Evolutionary conservation across 2,329 filamentous ascomycete genomes (phyloP).

Genomic region (Botrytis byssoidea): DNA sequence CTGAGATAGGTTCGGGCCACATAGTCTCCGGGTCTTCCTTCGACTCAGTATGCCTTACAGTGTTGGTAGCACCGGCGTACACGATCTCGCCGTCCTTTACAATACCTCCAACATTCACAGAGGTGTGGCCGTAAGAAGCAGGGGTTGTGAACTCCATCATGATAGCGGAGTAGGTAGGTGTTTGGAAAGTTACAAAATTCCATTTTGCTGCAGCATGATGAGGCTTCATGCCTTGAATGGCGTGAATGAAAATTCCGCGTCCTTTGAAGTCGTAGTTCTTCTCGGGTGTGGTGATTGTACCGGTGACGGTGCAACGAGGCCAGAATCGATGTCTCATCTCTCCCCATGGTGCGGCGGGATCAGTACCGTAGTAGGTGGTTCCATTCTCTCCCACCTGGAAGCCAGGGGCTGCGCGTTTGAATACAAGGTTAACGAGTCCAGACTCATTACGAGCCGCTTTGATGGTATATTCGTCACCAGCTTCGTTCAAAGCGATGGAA

Average conservation of each 20-base stretch:
- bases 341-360: slow-evolving; percentile 87
- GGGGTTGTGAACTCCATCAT: slow-evolving; percentile 97
- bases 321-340: slow-evolving; percentile 91
- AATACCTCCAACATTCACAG: slow-evolving; percentile 80
- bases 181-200: slow-evolving; percentile 94
- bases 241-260: slow-evolving; percentile 75
- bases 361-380: slow-evolving; percentile 80
- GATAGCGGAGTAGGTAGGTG: slow-evolving; percentile 79
- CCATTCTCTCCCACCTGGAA: slow-evolving; percentile 85
- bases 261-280: slow-evolving; percentile 81
- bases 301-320: slow-evolving; percentile 81
- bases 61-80: slow-evolving; percentile 64
- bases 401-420: slow-evolving; percentile 73
- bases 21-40: slow-evolving; percentile 74
- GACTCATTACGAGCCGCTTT: slow-evolving; percentile 83
- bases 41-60: slow-evolving; percentile 67
- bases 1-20: slow-evolving; percentile 81
- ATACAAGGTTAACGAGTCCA: slow-evolving; percentile 79
- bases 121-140: slow-evolving; percentile 82
- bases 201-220: slow-evolving; percentile 90
- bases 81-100: slow-evolving; percentile 79
- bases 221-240: slow-evolving; percentile 97
- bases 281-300: slow-evolving; percentile 78
- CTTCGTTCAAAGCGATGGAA: slow-evolving; percentile 80
- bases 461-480: slow-evolving; percentile 79